Evolutionary conservation across 805 yeast species (phyloP), one percentile per base, ranked within the genome.

Genomic region (Kurtzmaniella cleridarum): DNA sequence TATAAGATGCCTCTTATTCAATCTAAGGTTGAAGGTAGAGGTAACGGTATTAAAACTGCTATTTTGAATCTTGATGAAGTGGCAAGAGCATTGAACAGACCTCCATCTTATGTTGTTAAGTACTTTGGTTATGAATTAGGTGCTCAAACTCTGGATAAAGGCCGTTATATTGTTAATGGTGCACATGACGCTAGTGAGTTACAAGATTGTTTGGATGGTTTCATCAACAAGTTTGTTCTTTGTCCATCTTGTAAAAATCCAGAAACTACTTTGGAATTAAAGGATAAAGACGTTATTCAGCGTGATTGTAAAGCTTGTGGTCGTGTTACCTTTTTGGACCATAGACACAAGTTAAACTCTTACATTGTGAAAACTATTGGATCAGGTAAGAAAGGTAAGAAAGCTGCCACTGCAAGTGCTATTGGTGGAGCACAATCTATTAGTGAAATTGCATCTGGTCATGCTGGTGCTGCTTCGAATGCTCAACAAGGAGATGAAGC

Each of bases 291-390:
- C 32, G 72, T 71, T 49, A 70, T 93, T 58, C 82, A 81, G 51
- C 81, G 89, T 66, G 97, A 93, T 64, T 93, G 98, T 75, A 93
- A 93, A 63, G 98, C 98, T 16, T 93, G 98, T 75, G 98, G 98
- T 69, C 79, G 82, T 61, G 77, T 91, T 60, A 79, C 95, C 17
- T 73, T 72, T 39, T 79, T 90, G 53, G 96, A 90, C 54, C 81
- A 86, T 45, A 77, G 93, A 60, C 93, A 84, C 62, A 90, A 86
- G 69, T 73, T 91, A 48, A 77, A 88, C n/a, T 72, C 95, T 2
- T 91, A 77, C 61, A 90, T 91, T 51, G 66, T 84, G 59, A 91
- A 91, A 72, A 89, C 91, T 65, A 96, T 96, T 31, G 75, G 83
- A 34, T 70, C 73, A 45, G 64, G 47, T 66, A 71, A 75, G 55